Conservation (phyloP, 768 basidiomycete genomes). For the Krasilnikovozyma curviuscula region DNA sequence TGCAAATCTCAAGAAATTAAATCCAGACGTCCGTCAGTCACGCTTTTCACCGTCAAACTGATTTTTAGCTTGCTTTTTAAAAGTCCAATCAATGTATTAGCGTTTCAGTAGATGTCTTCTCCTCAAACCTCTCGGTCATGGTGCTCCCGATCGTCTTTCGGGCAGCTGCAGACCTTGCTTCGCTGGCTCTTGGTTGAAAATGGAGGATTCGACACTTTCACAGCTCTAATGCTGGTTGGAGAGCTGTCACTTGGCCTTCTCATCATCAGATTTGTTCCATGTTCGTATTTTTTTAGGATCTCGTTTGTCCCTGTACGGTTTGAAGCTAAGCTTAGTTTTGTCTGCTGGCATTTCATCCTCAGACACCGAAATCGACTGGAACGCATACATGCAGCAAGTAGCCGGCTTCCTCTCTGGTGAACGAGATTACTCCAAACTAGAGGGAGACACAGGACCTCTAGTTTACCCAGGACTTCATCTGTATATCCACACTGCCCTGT, state of each 20-base stretch:
- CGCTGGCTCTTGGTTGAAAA: no score
- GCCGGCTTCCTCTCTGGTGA: constrained; percentile 60
- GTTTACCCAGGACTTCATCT: constrained; percentile 97
- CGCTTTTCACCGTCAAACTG: no score
- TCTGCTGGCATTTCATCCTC: constrained; percentile 12
- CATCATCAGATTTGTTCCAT: constrained; percentile 62
- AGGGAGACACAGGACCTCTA: constrained; percentile 78
- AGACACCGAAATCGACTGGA: constrained; percentile 99
- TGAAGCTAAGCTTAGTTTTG: no score
- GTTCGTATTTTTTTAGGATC: constrained; percentile 34
- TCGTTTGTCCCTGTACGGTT: neutral
- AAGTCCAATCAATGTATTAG: no score
- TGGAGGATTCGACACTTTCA: no score
- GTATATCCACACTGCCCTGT: constrained; percentile 54
- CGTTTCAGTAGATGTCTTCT: no score
- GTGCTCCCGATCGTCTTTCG: no score
- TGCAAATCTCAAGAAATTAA: no score
- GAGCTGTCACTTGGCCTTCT: constrained; percentile 62
- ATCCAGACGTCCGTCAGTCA: no score
- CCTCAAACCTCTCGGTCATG: no score
- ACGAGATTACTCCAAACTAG: constrained; percentile 56
- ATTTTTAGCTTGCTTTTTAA: no score
- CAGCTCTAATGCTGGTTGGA: constrained; percentile 44
- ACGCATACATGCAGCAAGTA: constrained; percentile 83
- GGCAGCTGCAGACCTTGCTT: no score